Percentiles rank a stretch among this genome's conserved stretches.
Conservation (phyloP, 768 basidiomycete genomes). For the Pleurotus cornucopiae region DNA sequence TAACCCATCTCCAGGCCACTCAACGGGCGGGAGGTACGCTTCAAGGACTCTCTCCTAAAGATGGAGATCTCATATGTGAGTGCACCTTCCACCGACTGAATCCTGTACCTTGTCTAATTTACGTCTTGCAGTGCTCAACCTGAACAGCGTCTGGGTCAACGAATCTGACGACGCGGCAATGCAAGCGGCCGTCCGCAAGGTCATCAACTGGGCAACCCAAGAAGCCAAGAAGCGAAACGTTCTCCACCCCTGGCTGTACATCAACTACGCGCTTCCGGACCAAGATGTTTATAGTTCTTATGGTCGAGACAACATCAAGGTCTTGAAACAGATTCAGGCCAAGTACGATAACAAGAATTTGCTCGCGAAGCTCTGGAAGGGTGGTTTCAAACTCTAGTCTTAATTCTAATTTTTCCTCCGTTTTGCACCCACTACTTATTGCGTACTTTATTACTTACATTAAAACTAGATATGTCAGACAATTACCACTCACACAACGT, state of each 20-base stretch:
- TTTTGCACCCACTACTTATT: too few species aligned
- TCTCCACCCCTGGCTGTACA: conserved; percentile 9
- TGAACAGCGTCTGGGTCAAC: conserved; percentile 10
- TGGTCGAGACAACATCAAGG: neutral
- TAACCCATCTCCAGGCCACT: conserved; percentile 2
- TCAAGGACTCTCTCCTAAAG: conserved; percentile 5
- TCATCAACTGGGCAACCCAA: conserved; percentile 5
- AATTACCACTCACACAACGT: too few species aligned
- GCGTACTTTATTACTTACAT: too few species aligned
- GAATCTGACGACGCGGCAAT: conserved; percentile 9
- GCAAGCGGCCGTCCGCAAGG: neutral
- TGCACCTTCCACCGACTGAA: neutral
- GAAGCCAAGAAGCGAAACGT: conserved; percentile 6
- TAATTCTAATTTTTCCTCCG: too few species aligned
- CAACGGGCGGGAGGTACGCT: conserved; percentile 7
- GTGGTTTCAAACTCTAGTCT: conserved; percentile 3
- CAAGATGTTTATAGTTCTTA: conserved; percentile 7
- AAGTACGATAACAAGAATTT: neutral
- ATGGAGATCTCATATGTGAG: conserved; percentile 12
- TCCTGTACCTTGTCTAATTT: neutral
- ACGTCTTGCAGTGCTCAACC: neutral
- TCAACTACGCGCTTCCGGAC: conserved; percentile 8
- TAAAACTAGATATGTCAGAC: too few species aligned
- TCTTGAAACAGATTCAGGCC: neutral
- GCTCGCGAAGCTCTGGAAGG: neutral